phyloP scores from a whole-genome alignment of 331 rosid genomes.

The Prunus yedoensis region DNA sequence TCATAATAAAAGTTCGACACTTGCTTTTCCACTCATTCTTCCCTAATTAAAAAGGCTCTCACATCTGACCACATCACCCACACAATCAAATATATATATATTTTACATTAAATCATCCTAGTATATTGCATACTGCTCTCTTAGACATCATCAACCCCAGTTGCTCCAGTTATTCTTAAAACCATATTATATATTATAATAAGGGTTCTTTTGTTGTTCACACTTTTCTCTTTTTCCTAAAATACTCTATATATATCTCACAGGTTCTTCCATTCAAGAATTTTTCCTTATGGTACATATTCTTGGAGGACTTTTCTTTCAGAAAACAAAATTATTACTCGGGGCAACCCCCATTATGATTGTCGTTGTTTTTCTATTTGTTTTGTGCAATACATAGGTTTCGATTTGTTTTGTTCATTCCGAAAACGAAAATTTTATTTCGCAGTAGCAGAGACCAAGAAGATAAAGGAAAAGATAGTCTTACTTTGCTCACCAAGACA shows the following conservation, averaged over 20 bases:
- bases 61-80: background rate
- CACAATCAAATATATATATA: background rate
- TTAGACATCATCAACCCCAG: background rate
- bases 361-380: too few relatives aligned
- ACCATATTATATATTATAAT: background rate
- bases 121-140: background rate
- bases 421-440: too few relatives aligned
- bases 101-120: background rate
- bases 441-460: too few relatives aligned
- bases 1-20: background rate
- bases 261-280: background rate
- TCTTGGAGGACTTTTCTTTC: background rate
- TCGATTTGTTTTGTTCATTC: too few relatives aligned
- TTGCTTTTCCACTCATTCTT: background rate
- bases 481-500: too few relatives aligned
- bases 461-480: too few relatives aligned
- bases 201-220: background rate
- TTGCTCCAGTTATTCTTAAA: background rate
- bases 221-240: background rate
- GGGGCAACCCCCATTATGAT: too few relatives aligned
- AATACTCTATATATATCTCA: background rate
- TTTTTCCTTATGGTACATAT: background rate
- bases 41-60: background rate
- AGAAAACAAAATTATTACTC: background rate
- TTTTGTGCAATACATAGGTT: too few relatives aligned